These are phyloP conservation scores for Tritrichomonas foetus DNA, from an alignment of 208 protist genomes.

Conservation along the genomic window DNA sequence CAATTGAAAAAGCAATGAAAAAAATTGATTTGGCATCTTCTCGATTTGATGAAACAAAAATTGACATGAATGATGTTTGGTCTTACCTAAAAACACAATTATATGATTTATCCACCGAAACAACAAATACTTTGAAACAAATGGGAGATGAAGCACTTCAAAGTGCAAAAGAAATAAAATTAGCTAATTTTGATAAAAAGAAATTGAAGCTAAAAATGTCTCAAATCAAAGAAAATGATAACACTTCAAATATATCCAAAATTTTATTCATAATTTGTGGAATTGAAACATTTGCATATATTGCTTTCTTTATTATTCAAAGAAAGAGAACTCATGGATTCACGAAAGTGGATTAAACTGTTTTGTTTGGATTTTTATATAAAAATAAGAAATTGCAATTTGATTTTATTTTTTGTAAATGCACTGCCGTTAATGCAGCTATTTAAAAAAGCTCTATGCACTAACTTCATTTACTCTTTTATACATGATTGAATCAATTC, in stretches of 20 bases:
- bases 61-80: neutral
- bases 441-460: too few species aligned
- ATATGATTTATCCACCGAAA: neutral
- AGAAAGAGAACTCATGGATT: neutral
- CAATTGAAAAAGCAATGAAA: neutral
- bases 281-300: neutral
- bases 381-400: too few species aligned
- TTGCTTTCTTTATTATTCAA: neutral
- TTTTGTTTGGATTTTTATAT: too few species aligned
- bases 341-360: slow-evolving; percentile 8
- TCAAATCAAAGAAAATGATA: neutral
- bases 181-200: neutral
- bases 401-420: too few species aligned
- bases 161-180: neutral
- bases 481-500: too few species aligned
- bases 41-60: neutral
- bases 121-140: neutral
- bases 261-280: neutral
- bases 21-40: neutral
- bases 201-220: neutral
- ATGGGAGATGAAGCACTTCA: neutral
- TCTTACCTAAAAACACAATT: neutral
- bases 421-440: too few species aligned
- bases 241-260: neutral
- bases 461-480: too few species aligned